A percentile compares a stretch with the other conserved stretches of the same genome.
phyloP scores from a whole-genome alignment of 345 rosid genomes.

The Pugionium cornutum region DNA sequence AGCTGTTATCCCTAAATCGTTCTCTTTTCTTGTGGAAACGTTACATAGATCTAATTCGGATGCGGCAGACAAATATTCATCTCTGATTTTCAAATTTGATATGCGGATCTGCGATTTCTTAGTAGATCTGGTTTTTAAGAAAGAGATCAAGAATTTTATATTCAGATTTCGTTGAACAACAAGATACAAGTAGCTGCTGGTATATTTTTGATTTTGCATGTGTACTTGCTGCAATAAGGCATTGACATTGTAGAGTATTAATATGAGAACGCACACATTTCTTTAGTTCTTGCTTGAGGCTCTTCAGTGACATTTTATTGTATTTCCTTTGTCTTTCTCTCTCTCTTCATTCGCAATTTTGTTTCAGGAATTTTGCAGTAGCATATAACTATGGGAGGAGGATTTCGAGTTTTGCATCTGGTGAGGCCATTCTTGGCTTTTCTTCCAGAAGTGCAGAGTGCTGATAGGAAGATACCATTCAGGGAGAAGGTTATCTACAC shows the following conservation, averaged over 20 bases:
- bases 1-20: neutral
- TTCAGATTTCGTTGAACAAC: neutral
- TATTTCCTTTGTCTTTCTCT: too few species aligned
- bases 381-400: slow-evolving; percentile 53
- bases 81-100: neutral
- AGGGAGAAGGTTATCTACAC: slow-evolving; percentile 81
- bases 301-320: too few species aligned
- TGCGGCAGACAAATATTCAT: neutral
- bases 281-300: neutral
- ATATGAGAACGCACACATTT: neutral
- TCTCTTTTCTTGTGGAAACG: neutral
- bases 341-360: too few species aligned
- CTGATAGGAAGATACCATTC: slow-evolving; percentile 71
- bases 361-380: slow-evolving; percentile 1
- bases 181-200: neutral
- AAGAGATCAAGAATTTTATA: neutral
- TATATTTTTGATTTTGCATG: neutral
- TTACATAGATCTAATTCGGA: slow-evolving; percentile 14
- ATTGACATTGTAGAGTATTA: neutral
- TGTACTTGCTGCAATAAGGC: neutral
- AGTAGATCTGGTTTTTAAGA: slow-evolving; percentile 14
- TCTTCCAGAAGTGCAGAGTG: slow-evolving; percentile 74
- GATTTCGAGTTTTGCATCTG: slow-evolving; percentile 75
- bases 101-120: slow-evolving; percentile 19
- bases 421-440: slow-evolving; percentile 71